A percentile compares a stretch with the other conserved stretches of the same genome.
These are phyloP conservation scores for Colletotrichum musae DNA, from an alignment of 2,329 filamentous ascomycete species.

Conservation along the genomic window DNA sequence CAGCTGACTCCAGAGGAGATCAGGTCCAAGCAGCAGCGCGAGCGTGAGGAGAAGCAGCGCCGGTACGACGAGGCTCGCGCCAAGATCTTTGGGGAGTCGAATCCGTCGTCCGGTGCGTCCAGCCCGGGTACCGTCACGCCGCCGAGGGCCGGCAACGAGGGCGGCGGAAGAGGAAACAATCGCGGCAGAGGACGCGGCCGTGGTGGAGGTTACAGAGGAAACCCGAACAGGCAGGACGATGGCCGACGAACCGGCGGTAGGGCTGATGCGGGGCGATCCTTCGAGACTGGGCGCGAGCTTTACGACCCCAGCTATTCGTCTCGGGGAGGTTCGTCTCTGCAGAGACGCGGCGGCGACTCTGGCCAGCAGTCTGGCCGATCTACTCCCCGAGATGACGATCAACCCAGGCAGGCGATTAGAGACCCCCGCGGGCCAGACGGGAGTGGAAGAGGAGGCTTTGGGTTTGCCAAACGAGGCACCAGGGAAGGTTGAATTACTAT, in stretches of 20 bases:
- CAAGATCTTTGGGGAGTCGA: constrained; percentile 83
- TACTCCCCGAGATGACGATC: constrained; percentile 71
- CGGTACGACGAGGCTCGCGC: constrained; percentile 91
- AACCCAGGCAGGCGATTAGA: constrained; percentile 78
- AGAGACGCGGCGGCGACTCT: constrained; percentile 58
- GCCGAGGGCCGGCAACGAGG: constrained; percentile 57
- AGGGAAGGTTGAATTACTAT: constrained; percentile 57
- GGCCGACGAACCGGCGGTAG: constrained; percentile 44
- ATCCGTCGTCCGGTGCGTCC: constrained; percentile 69
- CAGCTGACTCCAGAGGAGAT: constrained; percentile 83
- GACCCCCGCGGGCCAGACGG: constrained; percentile 84
- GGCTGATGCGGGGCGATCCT: constrained; percentile 42
- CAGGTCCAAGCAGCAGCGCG: constrained; percentile 81
- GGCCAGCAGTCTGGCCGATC: constrained; percentile 56
- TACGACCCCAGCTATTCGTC: constrained; percentile 83
- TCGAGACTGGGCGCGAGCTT: constrained; percentile 69
- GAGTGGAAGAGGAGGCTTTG: constrained; percentile 83
- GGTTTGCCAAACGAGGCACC: constrained; percentile 78
- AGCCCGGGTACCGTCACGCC: constrained; percentile 75
- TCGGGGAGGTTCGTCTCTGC: constrained; percentile 70
- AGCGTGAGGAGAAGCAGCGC: constrained; percentile 90
- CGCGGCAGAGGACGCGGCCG: constrained; percentile 63
- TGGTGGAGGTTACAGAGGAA: constrained; percentile 57
- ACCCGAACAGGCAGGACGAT: constrained; percentile 48
- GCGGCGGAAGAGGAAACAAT: constrained; percentile 58